A percentile compares a stretch with the other conserved stretches of the same genome.
These are phyloP conservation scores for Trichoderma asperelloides DNA, from an alignment of 495 filamentous ascomycete species.

Conservation along the genomic window DNA sequence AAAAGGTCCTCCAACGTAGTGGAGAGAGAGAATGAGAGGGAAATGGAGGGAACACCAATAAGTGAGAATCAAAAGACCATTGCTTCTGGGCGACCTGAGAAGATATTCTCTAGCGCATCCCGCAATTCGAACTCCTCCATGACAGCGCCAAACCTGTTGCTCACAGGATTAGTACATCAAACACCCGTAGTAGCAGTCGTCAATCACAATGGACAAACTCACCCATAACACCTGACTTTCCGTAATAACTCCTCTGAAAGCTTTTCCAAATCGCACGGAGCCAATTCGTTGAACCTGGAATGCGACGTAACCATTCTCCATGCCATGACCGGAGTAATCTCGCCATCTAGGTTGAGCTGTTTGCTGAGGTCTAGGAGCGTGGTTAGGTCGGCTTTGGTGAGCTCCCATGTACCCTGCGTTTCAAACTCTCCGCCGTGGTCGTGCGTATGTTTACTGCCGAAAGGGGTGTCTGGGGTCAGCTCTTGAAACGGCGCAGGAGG, in stretches of 20 bases:
- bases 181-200: neutral
- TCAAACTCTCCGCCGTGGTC: conserved; percentile 27
- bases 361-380: conserved; percentile 79
- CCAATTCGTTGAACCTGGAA: conserved; percentile 55
- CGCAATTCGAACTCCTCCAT: conserved; percentile 87
- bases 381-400: conserved; percentile 63
- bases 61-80: conserved; percentile 22
- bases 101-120: conserved; percentile 68
- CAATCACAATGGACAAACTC: conserved; percentile 32
- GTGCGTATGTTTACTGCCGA: conserved; percentile 31
- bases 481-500: conserved; percentile 53
- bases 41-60: neutral
- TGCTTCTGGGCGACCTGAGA: conserved; percentile 9
- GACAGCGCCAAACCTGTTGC: conserved; percentile 67
- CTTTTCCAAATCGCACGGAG: conserved; percentile 57
- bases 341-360: conserved; percentile 76
- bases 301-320: conserved; percentile 74
- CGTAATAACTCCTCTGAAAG: conserved; percentile 63
- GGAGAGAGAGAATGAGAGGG: neutral
- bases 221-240: conserved; percentile 92
- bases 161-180: conserved; percentile 14
- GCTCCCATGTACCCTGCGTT: conserved; percentile 53
- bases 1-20: neutral
- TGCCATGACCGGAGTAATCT: conserved; percentile 96
- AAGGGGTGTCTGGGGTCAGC: conserved; percentile 39